A percentile compares a stretch with the other conserved stretches of the same genome.
These are phyloP conservation scores for Russula brevipes DNA, from an alignment of 768 basidiomycete genomes.

Conservation along the genomic window DNA sequence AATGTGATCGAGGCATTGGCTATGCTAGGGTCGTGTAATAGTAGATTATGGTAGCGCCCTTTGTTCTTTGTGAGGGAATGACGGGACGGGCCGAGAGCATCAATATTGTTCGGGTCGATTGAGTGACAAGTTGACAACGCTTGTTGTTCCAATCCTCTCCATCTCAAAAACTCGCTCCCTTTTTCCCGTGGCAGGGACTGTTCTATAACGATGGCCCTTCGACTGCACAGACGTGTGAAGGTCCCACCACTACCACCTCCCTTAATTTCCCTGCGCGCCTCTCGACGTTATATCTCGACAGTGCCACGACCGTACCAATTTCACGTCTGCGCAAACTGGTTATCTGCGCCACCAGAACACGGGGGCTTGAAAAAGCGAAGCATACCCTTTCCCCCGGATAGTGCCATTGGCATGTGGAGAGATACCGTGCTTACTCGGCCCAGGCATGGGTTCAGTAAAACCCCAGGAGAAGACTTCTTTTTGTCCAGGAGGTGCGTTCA, in stretches of 20 bases:
- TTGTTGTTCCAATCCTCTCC: not conserved
- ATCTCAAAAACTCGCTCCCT: not conserved
- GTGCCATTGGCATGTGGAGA: conserved; percentile 62
- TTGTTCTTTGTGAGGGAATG: too few species aligned
- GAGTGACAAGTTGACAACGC: too few species aligned
- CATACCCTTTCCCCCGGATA: conserved; percentile 54
- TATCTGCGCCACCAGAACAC: conserved; percentile 55
- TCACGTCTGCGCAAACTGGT: conserved; percentile 74
- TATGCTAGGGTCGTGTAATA: not conserved
- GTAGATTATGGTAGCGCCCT: too few species aligned
- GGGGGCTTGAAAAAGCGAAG: conserved; percentile 29
- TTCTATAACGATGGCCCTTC: not conserved
- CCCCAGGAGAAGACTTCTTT: conserved; percentile 59
- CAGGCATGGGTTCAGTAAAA: conserved; percentile 36
- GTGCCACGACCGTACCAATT: conserved; percentile 57
- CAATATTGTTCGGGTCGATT: too few species aligned
- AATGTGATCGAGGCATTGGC: not conserved
- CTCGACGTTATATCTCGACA: conserved; percentile 25
- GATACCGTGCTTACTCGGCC: conserved; percentile 52
- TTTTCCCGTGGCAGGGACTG: not conserved
- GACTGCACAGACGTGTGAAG: not conserved
- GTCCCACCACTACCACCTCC: not conserved
- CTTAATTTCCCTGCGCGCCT: not conserved
- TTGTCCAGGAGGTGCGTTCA: conserved; percentile 59
- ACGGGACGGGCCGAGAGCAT: too few species aligned